A percentile compares a stretch with the other conserved stretches of the same genome.
Conservation (phyloP, 441 rosid species). For the Lepidium campestre region DNA sequence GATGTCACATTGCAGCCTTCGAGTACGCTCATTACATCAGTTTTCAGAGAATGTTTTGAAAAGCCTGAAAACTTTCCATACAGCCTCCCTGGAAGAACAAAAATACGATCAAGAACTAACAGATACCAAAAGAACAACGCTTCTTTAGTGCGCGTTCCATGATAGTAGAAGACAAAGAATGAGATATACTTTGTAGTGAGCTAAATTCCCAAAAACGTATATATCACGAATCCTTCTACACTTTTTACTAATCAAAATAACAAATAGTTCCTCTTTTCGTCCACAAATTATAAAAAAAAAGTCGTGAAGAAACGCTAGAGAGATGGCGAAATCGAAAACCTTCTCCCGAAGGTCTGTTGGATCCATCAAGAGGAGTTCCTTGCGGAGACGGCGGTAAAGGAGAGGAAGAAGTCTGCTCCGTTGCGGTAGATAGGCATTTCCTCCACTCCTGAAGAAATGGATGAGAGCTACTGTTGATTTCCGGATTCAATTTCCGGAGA, state of each 20-base stretch:
- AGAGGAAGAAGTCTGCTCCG: constrained; percentile 36
- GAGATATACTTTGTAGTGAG: not conserved
- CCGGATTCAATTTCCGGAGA: constrained; percentile 21
- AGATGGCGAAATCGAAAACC: constrained; percentile 26
- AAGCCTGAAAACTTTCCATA: constrained; percentile 52
- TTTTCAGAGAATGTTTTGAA: constrained; percentile 48
- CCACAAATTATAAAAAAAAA: not conserved
- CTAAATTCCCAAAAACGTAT: not conserved
- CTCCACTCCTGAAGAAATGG: constrained; percentile 31
- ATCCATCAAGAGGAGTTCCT: constrained; percentile 27
- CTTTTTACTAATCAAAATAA: not conserved
- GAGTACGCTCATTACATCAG: constrained; percentile 56
- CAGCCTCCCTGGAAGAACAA: constrained; percentile 31
- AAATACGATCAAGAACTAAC: not conserved
- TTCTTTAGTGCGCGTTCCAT: not conserved
- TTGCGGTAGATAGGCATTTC: constrained; percentile 48
- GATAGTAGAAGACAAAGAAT: not conserved
- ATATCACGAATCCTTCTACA: not conserved
- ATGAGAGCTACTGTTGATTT: constrained; percentile 14
- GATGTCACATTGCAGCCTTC: constrained; percentile 51
- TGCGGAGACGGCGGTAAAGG: constrained; percentile 22
- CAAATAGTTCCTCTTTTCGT: not conserved
- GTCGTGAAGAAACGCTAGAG: not conserved
- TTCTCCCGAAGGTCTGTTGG: constrained; percentile 22
- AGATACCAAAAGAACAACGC: not conserved